phyloP scores from a whole-genome alignment of 345 rosid genomes.

The Iberis pinnata region DNA sequence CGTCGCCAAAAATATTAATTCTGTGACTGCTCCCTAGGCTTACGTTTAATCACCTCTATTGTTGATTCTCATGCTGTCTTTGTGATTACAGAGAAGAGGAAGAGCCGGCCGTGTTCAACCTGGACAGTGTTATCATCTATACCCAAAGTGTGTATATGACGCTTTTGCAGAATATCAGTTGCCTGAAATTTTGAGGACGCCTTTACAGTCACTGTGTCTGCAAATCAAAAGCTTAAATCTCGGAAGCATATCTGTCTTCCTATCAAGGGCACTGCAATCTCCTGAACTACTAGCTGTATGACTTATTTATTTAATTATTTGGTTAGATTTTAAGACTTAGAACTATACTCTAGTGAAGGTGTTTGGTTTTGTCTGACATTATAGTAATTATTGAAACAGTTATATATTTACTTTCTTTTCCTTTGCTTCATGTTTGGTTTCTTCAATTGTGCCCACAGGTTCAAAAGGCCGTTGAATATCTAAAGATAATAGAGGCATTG shows the following conservation, averaged over 20 bases:
- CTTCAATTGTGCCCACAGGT: conserved; percentile 41
- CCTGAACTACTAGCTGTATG: conserved; percentile 78
- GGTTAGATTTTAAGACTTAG: not conserved
- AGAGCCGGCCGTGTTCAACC: conserved; percentile 94
- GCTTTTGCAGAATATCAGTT: conserved; percentile 84
- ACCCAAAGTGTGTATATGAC: conserved; percentile 77
- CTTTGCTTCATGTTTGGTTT: conserved; percentile 8
- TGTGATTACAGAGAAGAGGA: conserved; percentile 70
- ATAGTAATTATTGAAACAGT: not conserved
- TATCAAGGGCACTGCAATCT: conserved; percentile 82
- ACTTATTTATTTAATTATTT: conserved; percentile 11
- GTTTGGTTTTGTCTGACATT: conserved; percentile 1
- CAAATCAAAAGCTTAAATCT: conserved; percentile 83
- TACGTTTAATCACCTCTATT: not conserved
- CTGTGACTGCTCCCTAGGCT: conserved; percentile 3
- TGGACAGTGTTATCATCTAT: conserved; percentile 86
- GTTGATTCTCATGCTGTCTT: conserved; percentile 20
- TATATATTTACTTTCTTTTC: conserved; percentile 9
- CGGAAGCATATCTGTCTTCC: conserved; percentile 77
- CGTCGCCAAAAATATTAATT: not conserved
- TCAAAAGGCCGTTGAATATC: conserved; percentile 83
- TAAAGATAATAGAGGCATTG: conserved; percentile 79
- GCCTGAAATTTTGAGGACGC: conserved; percentile 93
- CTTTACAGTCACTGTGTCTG: conserved; percentile 84
- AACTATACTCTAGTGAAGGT: conserved; percentile 7